These are phyloP conservation scores for Saccharomycopsis sp. DNA, from an alignment of 805 yeast genomes.

Conservation along the genomic window DNA sequence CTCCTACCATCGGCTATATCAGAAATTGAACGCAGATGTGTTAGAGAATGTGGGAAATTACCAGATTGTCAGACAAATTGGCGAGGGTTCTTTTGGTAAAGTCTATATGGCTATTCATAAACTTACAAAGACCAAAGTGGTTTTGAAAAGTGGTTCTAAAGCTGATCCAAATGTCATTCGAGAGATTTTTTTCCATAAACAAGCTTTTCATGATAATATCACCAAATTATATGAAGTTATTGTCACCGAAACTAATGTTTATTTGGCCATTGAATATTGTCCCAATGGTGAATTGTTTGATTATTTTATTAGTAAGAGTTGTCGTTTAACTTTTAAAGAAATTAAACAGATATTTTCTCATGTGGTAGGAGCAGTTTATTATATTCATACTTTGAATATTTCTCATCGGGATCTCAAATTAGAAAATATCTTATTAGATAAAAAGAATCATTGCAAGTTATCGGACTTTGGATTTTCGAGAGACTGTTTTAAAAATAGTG, in stretches of 20 bases:
- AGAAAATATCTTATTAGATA: conserved; percentile 62
- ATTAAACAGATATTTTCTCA: conserved; percentile 49
- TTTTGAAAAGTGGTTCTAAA: conserved; percentile 68
- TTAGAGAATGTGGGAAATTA: conserved; percentile 67
- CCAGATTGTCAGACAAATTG: conserved; percentile 59
- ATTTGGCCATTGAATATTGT: conserved; percentile 88
- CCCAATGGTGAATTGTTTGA: conserved; percentile 72
- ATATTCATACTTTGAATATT: conserved; percentile 68
- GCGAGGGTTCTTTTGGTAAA: conserved; percentile 89
- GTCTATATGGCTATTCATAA: conserved; percentile 78
- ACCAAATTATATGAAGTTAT: conserved; percentile 80
- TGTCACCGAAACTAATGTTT: conserved; percentile 66
- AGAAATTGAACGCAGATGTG: conserved; percentile 12
- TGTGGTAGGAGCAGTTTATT: conserved; percentile 45
- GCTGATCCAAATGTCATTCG: conserved; percentile 80
- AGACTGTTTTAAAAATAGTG: conserved; percentile 46
- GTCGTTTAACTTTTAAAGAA: conserved; percentile 39
- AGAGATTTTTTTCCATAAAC: conserved; percentile 82
- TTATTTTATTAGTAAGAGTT: conserved; percentile 41
- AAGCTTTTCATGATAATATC: conserved; percentile 73
- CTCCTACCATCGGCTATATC: conserved; percentile 15
- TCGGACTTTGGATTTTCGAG: conserved; percentile 94
- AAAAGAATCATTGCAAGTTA: conserved; percentile 52
- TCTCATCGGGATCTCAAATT: conserved; percentile 79
- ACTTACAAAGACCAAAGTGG: conserved; percentile 67